phyloP scores from a whole-genome alignment of 331 rosid species.

The Prunus yedoensis region DNA sequence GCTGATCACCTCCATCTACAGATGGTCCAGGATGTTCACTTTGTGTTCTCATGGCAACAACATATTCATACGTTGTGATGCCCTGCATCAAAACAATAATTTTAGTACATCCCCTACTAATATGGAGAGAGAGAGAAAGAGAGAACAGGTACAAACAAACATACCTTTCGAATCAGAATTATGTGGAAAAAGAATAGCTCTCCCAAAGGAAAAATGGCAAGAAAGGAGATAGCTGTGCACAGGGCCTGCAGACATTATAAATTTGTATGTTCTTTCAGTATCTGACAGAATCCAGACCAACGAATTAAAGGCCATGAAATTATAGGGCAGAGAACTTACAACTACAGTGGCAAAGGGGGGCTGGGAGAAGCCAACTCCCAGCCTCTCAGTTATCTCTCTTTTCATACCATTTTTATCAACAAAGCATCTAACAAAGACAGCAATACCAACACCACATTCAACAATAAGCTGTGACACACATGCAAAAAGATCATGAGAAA shows the following conservation, averaged over 20 bases:
- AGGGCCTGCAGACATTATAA: conserved; percentile 51
- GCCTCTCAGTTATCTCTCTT: conserved; percentile 62
- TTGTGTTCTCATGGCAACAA: conserved; percentile 80
- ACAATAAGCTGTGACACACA: conserved; percentile 54
- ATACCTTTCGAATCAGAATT: conserved; percentile 76
- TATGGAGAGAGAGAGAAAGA: conserved; percentile 16
- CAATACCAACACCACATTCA: conserved; percentile 79
- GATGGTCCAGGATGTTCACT: conserved; percentile 83
- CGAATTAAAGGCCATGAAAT: not conserved
- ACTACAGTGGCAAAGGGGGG: conserved; percentile 71
- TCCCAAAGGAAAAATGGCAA: conserved; percentile 74
- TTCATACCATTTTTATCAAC: conserved; percentile 68
- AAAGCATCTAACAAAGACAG: conserved; percentile 78
- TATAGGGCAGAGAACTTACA: conserved; percentile 39
- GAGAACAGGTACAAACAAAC: conserved; percentile 3
- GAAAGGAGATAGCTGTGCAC: conserved; percentile 71
- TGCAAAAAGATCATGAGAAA: conserved; percentile 1
- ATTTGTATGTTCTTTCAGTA: not conserved
- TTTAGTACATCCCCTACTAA: conserved; percentile 27
- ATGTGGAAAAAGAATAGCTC: conserved; percentile 83
- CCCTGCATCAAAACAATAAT: conserved; percentile 46
- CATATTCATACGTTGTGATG: conserved; percentile 82
- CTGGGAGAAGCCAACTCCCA: conserved; percentile 75
- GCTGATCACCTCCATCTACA: conserved; percentile 72
- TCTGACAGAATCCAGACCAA: not conserved